Conservation (phyloP, 768 basidiomycete species). For the Saitozyma podzolica region DNA sequence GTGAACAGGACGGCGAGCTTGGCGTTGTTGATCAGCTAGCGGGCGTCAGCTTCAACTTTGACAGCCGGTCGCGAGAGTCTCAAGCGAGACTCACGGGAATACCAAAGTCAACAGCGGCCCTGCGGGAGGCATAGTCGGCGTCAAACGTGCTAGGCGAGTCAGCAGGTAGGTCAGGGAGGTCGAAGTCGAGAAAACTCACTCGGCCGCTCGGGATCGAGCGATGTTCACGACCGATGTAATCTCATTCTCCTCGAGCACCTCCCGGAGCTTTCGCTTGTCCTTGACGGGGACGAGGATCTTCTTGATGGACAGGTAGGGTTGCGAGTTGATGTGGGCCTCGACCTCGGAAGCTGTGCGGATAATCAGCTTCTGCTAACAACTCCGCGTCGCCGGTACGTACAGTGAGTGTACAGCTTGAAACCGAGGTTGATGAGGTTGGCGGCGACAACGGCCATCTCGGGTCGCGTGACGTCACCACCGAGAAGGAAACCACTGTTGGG, state of each 20-base stretch:
- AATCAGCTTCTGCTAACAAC: conserved; percentile 1
- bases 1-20: conserved; percentile 87
- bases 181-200: conserved; percentile 31
- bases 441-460: conserved; percentile 82
- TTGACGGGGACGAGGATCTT: conserved; percentile 94
- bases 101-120: conserved; percentile 96
- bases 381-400: conserved; percentile 11
- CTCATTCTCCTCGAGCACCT: conserved; percentile 82
- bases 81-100: conserved; percentile 54
- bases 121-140: conserved; percentile 94
- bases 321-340: conserved; percentile 78
- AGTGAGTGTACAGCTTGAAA: conserved; percentile 76
- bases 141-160: conserved; percentile 60
- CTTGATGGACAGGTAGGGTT: conserved; percentile 69
- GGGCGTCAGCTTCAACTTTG: conserved; percentile 6
- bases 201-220: conserved; percentile 71
- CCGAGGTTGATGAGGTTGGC: conserved; percentile 78
- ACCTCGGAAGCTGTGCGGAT: conserved; percentile 56
- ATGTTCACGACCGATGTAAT: conserved; percentile 95
- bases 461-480: conserved; percentile 83
- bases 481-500: conserved; percentile 83
- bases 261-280: conserved; percentile 91
- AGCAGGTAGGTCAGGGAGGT: too few species aligned
- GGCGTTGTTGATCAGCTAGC: conserved; percentile 82
- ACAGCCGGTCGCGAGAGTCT: conserved; percentile 14